Base-by-base conservation (phyloP, 2,329 filamentous ascomycete genomes). In the Alternaria ventricosa region DNA sequence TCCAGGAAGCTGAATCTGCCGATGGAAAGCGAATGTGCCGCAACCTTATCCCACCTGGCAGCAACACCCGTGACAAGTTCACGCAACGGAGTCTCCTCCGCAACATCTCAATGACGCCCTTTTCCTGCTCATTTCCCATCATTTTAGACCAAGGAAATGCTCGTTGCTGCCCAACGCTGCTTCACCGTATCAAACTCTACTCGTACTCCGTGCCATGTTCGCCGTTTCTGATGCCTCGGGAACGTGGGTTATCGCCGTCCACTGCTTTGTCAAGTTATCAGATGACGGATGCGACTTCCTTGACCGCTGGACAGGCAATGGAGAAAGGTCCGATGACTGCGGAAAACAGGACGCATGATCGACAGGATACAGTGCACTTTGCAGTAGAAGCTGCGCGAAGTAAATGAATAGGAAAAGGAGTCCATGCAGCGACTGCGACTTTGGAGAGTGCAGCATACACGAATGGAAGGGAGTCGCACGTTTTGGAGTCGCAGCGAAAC, bases 11-110 rank as follows among this genome's bases (percentile, higher is more conserved):
- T 58, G 18, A 11, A 30, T 9, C 44, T 58, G 56, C 56, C 56
- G 46, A 58, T 13, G 46, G 30, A 53, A 58, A 58, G 46, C 56
- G 55, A 57, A 41, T 9, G 30, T 36, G 55, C 45, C 45, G 56
- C 46, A 58, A 53, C 30, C 33, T 58, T 53, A 18, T 43, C 33
- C 22, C 54, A 13, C n/a, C 28, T 46, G 54, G 28, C 27, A 25
- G 51, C 36, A 30, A 13, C 45, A 33, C 36, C 54, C 54, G 28
- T 61, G 45, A 46, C 23, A 27, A 33, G 23, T 43, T 36, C 25
- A n/a, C 30, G 46, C 49, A 41, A 41, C 59, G 54, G 59, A 57
- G 59, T 13, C 36, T 27, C 45, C 54, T 51, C 59, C 54, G 59
- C 30, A 45, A 12, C 30, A 27, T 15, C 45, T 30, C 12, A 36